These are phyloP conservation scores for Liriodendron chinense DNA, from an alignment of 164 flowering plant genomes.

Conservation along the genomic window DNA sequence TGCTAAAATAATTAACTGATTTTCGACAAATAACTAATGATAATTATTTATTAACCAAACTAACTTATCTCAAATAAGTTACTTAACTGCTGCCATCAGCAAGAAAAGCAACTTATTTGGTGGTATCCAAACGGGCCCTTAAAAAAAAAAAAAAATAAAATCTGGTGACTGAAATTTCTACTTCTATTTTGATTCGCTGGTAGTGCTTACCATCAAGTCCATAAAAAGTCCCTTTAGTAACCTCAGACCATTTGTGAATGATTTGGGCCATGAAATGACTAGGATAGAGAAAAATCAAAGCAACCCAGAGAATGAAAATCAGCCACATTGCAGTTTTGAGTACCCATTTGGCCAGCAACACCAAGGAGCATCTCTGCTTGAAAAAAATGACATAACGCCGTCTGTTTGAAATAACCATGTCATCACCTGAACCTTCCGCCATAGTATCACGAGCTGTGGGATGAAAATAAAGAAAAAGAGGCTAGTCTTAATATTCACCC, in stretches of 20 bases:
- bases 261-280: constrained; percentile 18
- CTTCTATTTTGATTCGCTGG: background rate
- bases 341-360: constrained; percentile 37
- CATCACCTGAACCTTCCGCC: constrained; percentile 22
- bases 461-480: background rate
- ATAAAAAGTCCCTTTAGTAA: constrained; percentile 34
- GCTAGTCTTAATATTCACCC: background rate
- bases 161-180: background rate
- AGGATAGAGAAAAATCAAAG: constrained; percentile 54
- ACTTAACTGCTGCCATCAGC: too few species aligned
- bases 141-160: background rate
- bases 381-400: constrained; percentile 2
- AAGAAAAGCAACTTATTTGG: too few species aligned
- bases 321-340: constrained; percentile 58
- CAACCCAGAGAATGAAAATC: constrained; percentile 57
- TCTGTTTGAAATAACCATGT: constrained; percentile 33
- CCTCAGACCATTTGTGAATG: constrained; percentile 18
- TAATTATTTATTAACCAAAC: too few species aligned
- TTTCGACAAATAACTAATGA: too few species aligned
- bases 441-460: constrained; percentile 13
- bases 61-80: too few species aligned
- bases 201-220: constrained; percentile 51
- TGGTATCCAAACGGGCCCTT: too few species aligned
- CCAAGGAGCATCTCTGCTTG: constrained; percentile 20
- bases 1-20: too few species aligned